A percentile compares a stretch with the other conserved stretches of the same genome.
Evolutionary conservation across 2,329 filamentous ascomycete species (phyloP).

Genomic region (Venturia aucupariae): DNA sequence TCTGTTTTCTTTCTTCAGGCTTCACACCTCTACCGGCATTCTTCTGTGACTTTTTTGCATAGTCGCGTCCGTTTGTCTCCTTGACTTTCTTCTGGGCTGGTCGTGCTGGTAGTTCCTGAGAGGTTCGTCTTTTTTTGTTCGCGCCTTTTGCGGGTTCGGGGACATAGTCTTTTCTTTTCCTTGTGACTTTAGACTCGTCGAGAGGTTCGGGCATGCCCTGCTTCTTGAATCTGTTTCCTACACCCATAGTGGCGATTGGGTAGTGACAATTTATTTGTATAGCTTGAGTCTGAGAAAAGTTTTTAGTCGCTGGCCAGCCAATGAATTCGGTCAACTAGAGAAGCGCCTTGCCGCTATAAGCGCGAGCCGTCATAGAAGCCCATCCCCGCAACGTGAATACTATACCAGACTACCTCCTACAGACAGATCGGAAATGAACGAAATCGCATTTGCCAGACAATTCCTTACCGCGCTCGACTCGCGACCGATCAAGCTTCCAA

Average conservation of each 20-base stretch:
- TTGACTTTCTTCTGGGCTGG: conserved; percentile 22
- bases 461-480: conserved; percentile 76
- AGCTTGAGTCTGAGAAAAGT: background rate
- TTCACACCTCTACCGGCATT: conserved; percentile 29
- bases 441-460: conserved; percentile 72
- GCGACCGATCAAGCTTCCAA: conserved; percentile 69
- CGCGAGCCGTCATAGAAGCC: background rate
- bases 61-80: conserved; percentile 16
- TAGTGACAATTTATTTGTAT: background rate
- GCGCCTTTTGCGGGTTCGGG: conserved; percentile 32
- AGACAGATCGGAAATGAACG: conserved; percentile 33
- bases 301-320: background rate
- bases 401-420: background rate
- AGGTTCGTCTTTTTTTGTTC: conserved; percentile 24
- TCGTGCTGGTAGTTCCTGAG: conserved; percentile 25
- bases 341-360: background rate
- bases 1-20: conserved; percentile 21
- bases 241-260: conserved; percentile 61
- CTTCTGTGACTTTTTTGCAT: conserved; percentile 24
- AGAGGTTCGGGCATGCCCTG: conserved; percentile 79
- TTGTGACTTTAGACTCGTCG: conserved; percentile 64
- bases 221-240: conserved; percentile 88
- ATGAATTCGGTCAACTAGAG: background rate
- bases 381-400: too few relatives aligned
- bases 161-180: conserved; percentile 68